Evolutionary conservation across 257 asterid genomes (phyloP).

Genomic region (Ballota nigra): DNA sequence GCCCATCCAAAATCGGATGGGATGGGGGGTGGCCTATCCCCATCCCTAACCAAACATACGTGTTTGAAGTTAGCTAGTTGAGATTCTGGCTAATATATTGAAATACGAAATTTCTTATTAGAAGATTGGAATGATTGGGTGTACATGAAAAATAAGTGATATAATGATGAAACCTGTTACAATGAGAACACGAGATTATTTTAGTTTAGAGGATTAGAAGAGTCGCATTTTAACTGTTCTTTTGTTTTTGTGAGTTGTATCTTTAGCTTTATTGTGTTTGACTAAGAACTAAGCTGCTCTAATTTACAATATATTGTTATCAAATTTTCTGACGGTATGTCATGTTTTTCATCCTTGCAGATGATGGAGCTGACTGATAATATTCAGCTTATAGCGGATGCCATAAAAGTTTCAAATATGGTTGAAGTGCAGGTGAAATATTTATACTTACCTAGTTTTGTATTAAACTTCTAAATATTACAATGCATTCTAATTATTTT

Average conservation of each 20-base stretch:
- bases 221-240: background rate
- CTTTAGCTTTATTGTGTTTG: background rate
- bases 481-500: background rate
- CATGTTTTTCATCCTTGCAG: slow-evolving; percentile 29
- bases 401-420: slow-evolving; percentile 49
- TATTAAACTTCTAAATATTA: background rate
- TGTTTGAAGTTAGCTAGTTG: background rate
- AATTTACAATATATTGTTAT: background rate
- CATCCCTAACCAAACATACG: too few species aligned
- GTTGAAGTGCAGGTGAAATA: slow-evolving; percentile 72
- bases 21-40: too few species aligned
- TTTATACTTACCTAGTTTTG: background rate
- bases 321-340: background rate
- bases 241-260: background rate
- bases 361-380: slow-evolving; percentile 58
- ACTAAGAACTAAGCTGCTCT: background rate
- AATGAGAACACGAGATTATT: background rate
- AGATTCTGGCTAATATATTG: too few species aligned
- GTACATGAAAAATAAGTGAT: background rate
- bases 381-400: slow-evolving; percentile 53
- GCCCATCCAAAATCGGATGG: too few species aligned
- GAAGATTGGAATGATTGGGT: too few species aligned
- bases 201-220: background rate
- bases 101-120: too few species aligned
- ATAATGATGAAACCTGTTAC: background rate